Percentiles rank a stretch among this genome's conserved stretches.
Evolutionary conservation across 2,329 filamentous ascomycete genomes (phyloP).

Genomic region (Colletotrichum coccodes): DNA sequence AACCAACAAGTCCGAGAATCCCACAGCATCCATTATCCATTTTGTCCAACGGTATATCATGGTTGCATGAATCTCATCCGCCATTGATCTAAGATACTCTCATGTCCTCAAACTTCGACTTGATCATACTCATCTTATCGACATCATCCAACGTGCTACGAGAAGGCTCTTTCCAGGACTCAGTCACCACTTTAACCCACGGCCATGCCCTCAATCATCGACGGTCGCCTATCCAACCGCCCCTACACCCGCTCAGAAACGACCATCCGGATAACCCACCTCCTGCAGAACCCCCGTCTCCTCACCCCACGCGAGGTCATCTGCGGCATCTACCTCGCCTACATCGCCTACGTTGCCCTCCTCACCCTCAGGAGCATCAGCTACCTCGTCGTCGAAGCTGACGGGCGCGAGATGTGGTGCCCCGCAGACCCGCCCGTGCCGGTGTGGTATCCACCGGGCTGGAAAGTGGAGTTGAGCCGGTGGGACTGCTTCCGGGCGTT

Average conservation of each 20-base stretch:
- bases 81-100: too few species aligned
- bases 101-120: neutral
- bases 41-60: neutral
- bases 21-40: neutral
- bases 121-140: neutral
- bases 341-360: conserved; percentile 3
- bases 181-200: neutral
- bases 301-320: conserved; percentile 5
- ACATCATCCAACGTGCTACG: neutral
- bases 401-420: neutral
- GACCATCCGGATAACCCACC: neutral
- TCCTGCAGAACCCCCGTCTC: neutral
- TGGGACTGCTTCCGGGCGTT: neutral
- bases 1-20: too few species aligned
- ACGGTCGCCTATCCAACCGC: neutral
- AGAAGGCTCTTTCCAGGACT: neutral
- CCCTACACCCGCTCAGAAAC: neutral
- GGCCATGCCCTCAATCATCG: conserved; percentile 9
- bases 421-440: neutral
- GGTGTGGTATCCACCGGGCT: conserved; percentile 13
- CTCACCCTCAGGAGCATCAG: conserved; percentile 10
- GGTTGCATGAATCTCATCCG: neutral
- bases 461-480: conserved; percentile 9
- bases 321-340: neutral
- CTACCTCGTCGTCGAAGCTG: neutral